Conservation (phyloP, 129 eudicot genomes). For the Lactuca saligna region DNA sequence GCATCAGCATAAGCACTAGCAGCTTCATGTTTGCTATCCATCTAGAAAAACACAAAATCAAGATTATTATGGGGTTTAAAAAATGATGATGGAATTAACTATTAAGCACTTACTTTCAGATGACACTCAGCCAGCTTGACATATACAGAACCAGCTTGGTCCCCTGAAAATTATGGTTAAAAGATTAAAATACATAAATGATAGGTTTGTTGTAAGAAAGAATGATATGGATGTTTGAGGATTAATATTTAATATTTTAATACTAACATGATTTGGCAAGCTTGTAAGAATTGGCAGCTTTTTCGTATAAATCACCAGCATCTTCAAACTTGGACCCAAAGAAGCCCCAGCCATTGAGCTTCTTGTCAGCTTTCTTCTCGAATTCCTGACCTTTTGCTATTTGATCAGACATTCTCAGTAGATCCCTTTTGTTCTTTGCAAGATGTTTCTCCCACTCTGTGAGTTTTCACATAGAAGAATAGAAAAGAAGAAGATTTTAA, state of each 20-base stretch:
- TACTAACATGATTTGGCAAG: slow-evolving; percentile 81
- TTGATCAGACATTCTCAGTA: slow-evolving; percentile 64
- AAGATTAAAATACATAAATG: neutral
- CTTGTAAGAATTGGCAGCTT: slow-evolving; percentile 86
- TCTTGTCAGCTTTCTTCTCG: slow-evolving; percentile 87
- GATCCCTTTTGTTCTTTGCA: slow-evolving; percentile 2
- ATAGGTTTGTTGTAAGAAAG: neutral
- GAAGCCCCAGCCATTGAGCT: slow-evolving; percentile 77
- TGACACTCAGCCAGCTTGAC: slow-evolving; percentile 85
- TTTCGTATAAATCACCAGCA: slow-evolving; percentile 79
- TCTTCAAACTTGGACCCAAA: slow-evolving; percentile 81
- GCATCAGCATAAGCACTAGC: slow-evolving; percentile 89
- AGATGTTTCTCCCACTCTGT: slow-evolving; percentile 25
- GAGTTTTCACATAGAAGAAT: slow-evolving; percentile 4
- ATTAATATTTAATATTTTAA: neutral
- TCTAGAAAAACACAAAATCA: slow-evolving; percentile 42
- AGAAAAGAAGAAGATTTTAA: slow-evolving; percentile 1
- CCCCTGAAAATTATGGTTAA: slow-evolving; percentile 58
- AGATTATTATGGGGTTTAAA: neutral
- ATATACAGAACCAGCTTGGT: slow-evolving; percentile 86
- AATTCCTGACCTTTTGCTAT: slow-evolving; percentile 67
- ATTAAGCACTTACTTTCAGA: slow-evolving; percentile 55
- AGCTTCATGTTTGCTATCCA: slow-evolving; percentile 98
- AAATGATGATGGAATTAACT: neutral
- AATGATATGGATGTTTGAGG: neutral